phyloP scores from a whole-genome alignment of 1,139 yeast genomes.

The Suhomyces coccinellae region DNA sequence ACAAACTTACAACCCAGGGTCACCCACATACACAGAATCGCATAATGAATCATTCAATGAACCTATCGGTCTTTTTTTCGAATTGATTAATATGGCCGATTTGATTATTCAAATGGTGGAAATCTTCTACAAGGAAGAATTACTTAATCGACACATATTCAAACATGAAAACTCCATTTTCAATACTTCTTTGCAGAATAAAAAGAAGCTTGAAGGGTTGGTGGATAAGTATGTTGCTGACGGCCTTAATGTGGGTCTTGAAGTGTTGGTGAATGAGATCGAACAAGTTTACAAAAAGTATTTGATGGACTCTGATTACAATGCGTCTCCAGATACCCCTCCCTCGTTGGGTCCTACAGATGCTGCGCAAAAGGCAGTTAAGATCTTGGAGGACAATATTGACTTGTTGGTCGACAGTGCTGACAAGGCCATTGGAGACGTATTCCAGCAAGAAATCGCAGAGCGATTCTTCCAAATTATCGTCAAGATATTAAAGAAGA shows the following conservation, averaged over 20 bases:
- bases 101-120: slow-evolving; percentile 89
- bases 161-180: slow-evolving; percentile 74
- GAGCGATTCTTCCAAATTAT: slow-evolving; percentile 77
- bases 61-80: slow-evolving; percentile 85
- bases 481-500: slow-evolving; percentile 69
- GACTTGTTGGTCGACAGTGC: slow-evolving; percentile 77
- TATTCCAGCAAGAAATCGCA: slow-evolving; percentile 91
- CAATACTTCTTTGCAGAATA: slow-evolving; percentile 76
- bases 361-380: slow-evolving; percentile 66
- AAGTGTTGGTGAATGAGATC: slow-evolving; percentile 79
- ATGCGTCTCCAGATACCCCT: slow-evolving; percentile 23
- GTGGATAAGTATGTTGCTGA: slow-evolving; percentile 90
- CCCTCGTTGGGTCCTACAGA: slow-evolving; percentile 56
- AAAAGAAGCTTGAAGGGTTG: slow-evolving; percentile 74
- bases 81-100: slow-evolving; percentile 89
- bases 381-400: slow-evolving; percentile 70
- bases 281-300: slow-evolving; percentile 35
- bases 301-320: slow-evolving; percentile 35
- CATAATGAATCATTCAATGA: slow-evolving; percentile 51
- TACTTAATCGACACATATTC: slow-evolving; percentile 60
- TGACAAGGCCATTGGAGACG: slow-evolving; percentile 84
- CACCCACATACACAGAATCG: slow-evolving; percentile 20
- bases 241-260: slow-evolving; percentile 88
- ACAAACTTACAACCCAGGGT: slow-evolving; percentile 66
- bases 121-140: slow-evolving; percentile 85